Evolutionary conservation across 192 early-diverging fungal species (phyloP).

Genomic region (Phycomyces nitens): DNA sequence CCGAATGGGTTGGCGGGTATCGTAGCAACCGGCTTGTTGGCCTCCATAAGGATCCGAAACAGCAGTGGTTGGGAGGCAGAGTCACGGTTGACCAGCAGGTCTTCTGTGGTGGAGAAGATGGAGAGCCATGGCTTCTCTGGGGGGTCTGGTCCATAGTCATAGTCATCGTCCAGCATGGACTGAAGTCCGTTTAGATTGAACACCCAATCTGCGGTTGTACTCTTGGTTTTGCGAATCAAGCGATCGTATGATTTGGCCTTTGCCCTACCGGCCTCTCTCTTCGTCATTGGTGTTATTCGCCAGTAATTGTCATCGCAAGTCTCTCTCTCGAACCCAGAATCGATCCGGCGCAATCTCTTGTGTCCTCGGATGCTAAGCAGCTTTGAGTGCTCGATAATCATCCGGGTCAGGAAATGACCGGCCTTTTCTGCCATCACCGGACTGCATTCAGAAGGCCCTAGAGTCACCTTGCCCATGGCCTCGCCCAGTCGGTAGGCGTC

Average conservation of each 20-base stretch:
- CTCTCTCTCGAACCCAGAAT: conserved; percentile 9
- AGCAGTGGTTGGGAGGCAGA: conserved; percentile 9
- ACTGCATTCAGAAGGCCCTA: conserved; percentile 28
- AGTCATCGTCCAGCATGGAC: conserved; percentile 15
- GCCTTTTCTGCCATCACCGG: conserved; percentile 26
- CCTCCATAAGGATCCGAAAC: conserved; percentile 16
- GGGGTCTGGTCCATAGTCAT: conserved; percentile 15
- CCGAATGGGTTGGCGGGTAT: conserved; percentile 10
- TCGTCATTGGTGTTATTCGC: not conserved
- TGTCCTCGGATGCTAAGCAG: not conserved
- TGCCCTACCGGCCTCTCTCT: conserved; percentile 10
- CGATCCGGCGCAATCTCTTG: conserved; percentile 1
- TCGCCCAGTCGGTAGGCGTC: conserved; percentile 28
- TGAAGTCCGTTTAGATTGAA: conserved; percentile 12
- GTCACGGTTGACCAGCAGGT: conserved; percentile 2
- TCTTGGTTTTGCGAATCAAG: conserved; percentile 1
- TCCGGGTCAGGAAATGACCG: conserved; percentile 25
- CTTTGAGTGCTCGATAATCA: conserved; percentile 32
- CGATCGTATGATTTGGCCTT: conserved; percentile 23
- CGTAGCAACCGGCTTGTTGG: not conserved
- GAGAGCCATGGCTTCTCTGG: conserved; percentile 16
- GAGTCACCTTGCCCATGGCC: conserved; percentile 27
- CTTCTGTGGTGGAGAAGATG: conserved; percentile 10
- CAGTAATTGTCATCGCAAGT: not conserved
- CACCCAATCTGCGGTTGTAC: conserved; percentile 10